phyloP scores from a whole-genome alignment of 2,329 filamentous ascomycete genomes.

The Xylariales sp. region DNA sequence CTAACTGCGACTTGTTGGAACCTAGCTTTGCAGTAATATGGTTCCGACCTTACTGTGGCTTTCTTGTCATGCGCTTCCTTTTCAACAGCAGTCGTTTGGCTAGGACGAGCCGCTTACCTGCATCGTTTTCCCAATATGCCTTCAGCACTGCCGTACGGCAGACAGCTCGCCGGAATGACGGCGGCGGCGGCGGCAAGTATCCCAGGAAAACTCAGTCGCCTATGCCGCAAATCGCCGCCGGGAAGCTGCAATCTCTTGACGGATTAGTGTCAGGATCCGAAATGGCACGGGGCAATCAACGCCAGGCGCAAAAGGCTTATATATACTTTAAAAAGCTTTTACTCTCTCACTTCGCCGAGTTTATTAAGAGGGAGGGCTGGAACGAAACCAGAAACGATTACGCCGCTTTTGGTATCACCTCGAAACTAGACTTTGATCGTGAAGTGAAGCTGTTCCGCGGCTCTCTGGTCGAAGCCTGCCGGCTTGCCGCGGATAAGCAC shows the following conservation, averaged over 20 bases:
- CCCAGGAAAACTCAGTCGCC: background rate
- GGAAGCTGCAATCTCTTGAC: background rate
- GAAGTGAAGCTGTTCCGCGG: slow-evolving; percentile 60
- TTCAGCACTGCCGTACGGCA: slow-evolving; percentile 43
- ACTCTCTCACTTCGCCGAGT: slow-evolving; percentile 50
- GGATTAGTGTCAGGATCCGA: background rate
- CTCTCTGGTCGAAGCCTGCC: slow-evolving; percentile 58
- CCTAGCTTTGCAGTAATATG: slow-evolving; percentile 42
- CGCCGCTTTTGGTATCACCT: slow-evolving; percentile 52
- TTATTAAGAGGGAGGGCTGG: slow-evolving; percentile 51
- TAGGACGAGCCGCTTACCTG: slow-evolving; percentile 40
- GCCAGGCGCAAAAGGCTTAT: slow-evolving; percentile 40
- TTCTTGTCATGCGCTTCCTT: slow-evolving; percentile 47
- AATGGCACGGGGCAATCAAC: background rate
- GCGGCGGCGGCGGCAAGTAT: too few relatives aligned
- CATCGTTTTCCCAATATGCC: slow-evolving; percentile 37
- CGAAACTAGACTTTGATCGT: slow-evolving; percentile 56
- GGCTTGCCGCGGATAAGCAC: slow-evolving; percentile 55
- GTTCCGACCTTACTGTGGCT: slow-evolving; percentile 31
- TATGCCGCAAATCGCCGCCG: background rate
- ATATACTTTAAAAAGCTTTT: slow-evolving; percentile 43
- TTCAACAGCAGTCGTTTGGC: slow-evolving; percentile 41
- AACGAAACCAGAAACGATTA: slow-evolving; percentile 45
- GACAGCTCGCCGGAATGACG: slow-evolving; percentile 10
- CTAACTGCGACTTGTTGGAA: background rate